Conservation (phyloP, 2,329 filamentous ascomycete genomes). For the Colletotrichum viniferum region DNA sequence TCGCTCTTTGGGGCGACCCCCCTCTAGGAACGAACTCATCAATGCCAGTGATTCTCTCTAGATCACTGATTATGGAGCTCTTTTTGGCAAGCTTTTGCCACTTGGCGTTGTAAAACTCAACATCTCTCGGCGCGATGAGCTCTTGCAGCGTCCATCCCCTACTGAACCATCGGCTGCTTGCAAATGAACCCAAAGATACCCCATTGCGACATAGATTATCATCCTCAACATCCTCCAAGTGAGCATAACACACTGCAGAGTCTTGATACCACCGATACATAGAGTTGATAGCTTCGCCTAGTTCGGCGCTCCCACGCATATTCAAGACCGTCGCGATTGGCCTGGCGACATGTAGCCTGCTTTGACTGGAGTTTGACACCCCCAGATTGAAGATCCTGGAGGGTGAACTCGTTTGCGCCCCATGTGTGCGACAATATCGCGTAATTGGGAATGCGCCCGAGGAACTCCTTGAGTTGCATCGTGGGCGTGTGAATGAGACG, state of each 20-base stretch:
- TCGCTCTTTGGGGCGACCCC: neutral
- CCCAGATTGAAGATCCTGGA: neutral
- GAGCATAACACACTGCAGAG: slow-evolving; percentile 37
- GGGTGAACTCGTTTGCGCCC: neutral
- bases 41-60: neutral
- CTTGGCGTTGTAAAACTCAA: neutral
- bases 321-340: slow-evolving; percentile 8
- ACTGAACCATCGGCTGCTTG: neutral
- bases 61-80: neutral
- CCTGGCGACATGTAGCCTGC: neutral
- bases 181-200: neutral
- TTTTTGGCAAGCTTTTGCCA: neutral
- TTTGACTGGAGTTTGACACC: neutral
- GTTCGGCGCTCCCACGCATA: slow-evolving; percentile 38
- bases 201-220: neutral
- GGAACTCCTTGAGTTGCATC: slow-evolving; percentile 4
- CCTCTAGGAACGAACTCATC: neutral
- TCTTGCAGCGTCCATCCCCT: neutral
- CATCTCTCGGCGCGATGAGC: neutral
- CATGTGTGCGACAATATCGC: neutral
- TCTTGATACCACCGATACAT: slow-evolving; percentile 36
- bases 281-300: slow-evolving; percentile 33
- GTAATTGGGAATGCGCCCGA: neutral
- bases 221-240: slow-evolving; percentile 28
- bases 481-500: neutral